phyloP scores from a whole-genome alignment of 202 grass and related monocot genomes.

The Schoenoplectus tabernaemontani region DNA sequence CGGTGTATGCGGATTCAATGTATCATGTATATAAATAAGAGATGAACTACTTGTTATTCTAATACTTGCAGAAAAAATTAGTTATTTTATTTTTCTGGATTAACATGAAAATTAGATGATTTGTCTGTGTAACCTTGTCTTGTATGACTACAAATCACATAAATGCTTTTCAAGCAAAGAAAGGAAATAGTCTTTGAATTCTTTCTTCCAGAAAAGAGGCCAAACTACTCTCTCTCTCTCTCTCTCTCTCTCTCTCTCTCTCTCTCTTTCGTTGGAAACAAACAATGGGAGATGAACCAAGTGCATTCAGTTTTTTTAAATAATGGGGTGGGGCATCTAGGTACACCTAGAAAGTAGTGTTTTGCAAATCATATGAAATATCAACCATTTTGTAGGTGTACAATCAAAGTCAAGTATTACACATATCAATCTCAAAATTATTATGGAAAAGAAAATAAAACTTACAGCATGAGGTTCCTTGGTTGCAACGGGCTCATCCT shows the following conservation, averaged over 20 bases:
- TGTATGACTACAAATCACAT: not conserved
- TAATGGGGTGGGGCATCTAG: not conserved
- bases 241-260: not conserved
- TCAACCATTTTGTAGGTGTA: not conserved
- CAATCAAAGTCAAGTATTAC: not conserved
- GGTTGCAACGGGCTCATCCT: conserved; percentile 49
- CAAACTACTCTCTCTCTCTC: not conserved
- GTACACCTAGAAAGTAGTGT: not conserved
- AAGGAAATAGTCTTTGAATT: not conserved
- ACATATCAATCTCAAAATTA: not conserved
- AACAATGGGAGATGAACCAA: not conserved
- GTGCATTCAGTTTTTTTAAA: not conserved
- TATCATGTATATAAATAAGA: not conserved
- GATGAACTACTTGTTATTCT: not conserved
- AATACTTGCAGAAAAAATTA: not conserved
- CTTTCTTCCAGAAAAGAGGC: not conserved
- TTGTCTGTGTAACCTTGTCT: not conserved
- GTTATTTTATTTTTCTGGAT: not conserved
- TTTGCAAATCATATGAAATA: not conserved
- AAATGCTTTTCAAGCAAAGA: not conserved
- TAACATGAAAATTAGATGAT: not conserved
- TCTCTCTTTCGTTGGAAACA: not conserved
- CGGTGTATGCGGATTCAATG: not conserved
- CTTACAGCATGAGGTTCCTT: conserved; percentile 79
- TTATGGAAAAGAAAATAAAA: conserved; percentile 5